Percentiles rank a stretch among this genome's conserved stretches.
phyloP scores from a whole-genome alignment of 2,329 filamentous ascomycete genomes.

The Arthrobotrys megalospora region DNA sequence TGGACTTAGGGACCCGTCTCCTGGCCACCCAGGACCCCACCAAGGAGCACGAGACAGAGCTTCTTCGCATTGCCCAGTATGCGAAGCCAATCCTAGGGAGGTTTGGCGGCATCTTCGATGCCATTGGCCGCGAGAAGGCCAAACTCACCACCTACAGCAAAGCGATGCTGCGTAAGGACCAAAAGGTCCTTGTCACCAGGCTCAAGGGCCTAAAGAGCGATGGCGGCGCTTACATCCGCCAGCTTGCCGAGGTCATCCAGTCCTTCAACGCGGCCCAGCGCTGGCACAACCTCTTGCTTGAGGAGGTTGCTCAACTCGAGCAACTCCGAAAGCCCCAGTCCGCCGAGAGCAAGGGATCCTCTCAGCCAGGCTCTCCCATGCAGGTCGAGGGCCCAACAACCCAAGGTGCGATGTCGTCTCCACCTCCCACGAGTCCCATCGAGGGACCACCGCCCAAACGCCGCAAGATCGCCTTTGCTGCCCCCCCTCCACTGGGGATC shows the following conservation, averaged over 20 bases:
- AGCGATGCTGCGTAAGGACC: neutral
- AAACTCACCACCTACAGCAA: neutral
- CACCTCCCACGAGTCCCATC: too few species aligned
- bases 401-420: too few species aligned
- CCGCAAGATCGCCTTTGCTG: too few species aligned
- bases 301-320: neutral
- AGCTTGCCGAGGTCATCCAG: neutral
- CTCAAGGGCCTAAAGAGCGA: neutral
- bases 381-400: too few species aligned
- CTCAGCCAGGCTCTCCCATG: too few species aligned
- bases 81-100: neutral
- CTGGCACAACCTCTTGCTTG: neutral
- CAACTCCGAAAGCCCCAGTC: neutral
- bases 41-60: neutral
- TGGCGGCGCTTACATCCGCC: neutral
- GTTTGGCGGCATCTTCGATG: neutral
- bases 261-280: neutral
- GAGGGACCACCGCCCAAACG: too few species aligned
- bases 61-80: neutral
- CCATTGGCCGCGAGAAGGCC: neutral
- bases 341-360: neutral
- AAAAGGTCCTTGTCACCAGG: neutral
- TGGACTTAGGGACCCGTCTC: neutral
- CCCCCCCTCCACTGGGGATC: too few species aligned
- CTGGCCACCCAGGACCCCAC: neutral